Base-by-base conservation (phyloP, 805 yeast genomes). In the Cyberlindnera mrakii region DNA sequence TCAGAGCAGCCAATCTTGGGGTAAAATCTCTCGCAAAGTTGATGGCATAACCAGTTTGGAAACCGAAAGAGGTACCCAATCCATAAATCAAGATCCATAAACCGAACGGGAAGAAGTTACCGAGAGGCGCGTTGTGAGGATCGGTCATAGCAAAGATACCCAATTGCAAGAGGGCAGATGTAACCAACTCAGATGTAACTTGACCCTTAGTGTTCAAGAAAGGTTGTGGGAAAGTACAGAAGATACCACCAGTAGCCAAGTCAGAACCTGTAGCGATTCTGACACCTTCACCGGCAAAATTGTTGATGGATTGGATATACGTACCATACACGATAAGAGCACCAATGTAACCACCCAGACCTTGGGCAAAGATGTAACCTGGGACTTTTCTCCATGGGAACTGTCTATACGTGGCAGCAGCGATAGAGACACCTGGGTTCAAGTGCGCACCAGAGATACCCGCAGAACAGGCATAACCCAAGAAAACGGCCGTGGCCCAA, bases 371-470 rank as follows among this genome's bases (percentile, higher is more conserved):
- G 30, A 74, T 52, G 54, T 74, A 76, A 30, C 64, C 62, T 39
- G 62, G 72, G 18, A 72, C 66, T 47, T 75, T 74, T 41, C 60
- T 61, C 64, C 72, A 64, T 23, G 80, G 80, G 52, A 76, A 75
- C 7, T 72, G 73, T 58, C 81, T 67, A 52, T 62, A 76, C 11
- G 71, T 53, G 47, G 73, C 74, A 52, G 70, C 64, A 9, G 70
- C 57, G 8, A 76, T 39, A 1, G 80, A 74, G 30, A 75, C 68
- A 44, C 77, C 74, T 4, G 80, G 79, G 57, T 76, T 75, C 46
- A 75, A 54, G 57, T 75, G 81, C n/a, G 75, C 81, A 53, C 79
- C 80, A 32, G 79, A 74, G 41, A 75, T 63, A 50, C 81, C 81
- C 46, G 78, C 78, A 33, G 77, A 66, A 7, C 67, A 62, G 41